Base-by-base conservation (phyloP, 1,284 basidiomycete genomes). In the Acaromyces ingoldii region DNA sequence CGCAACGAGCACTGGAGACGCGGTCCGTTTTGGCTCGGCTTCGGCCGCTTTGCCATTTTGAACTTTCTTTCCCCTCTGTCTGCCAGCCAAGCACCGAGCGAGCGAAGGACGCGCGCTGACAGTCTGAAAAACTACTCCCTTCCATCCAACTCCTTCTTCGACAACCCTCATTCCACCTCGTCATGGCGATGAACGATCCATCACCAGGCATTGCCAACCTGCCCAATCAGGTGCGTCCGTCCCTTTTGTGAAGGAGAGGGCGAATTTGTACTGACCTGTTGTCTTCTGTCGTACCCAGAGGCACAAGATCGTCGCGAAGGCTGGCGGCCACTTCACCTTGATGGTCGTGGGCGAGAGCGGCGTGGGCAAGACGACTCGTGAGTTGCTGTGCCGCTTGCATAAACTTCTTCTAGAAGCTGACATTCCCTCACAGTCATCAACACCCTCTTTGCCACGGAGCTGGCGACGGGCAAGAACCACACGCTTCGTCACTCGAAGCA, bases 391-490 rank as follows among this genome's bases (percentile, higher is more conserved):
- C 49, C 9, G 38, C 19, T 34, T 6, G 17, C 40, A 11, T 17
- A 19, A 51, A 5, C 29, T 21, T 15, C 25, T 45, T 31, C 17
- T 11, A 3, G n/a, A 19, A 9, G 21, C 1, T 15, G 21, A 15
- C 13, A 30, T 51, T 4, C 28, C 28, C 26, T 26, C 15, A 21
- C 57, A 66, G 63, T 74, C 76, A 91, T 98, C 82, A 99, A 98
- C 82, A 99, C 95, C 33, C 86, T 98, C 66, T 99, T 99, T 80
- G 89, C 91, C 36, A 98, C 95, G 55, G 95, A 98, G 81, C 83
- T 99, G 51, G 92, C 89, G 6, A 82, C 88, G 4, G 76, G 86
- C 46, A 91, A 93, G 81, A 92, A 93, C 81, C 93, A 98, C 82
- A 80, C 77, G 62, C 84, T 84, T 73, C 86, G 93, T 60, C 91